These are phyloP conservation scores for Puccinia polysora DNA, from an alignment of 1,284 basidiomycete species.

Conservation along the genomic window DNA sequence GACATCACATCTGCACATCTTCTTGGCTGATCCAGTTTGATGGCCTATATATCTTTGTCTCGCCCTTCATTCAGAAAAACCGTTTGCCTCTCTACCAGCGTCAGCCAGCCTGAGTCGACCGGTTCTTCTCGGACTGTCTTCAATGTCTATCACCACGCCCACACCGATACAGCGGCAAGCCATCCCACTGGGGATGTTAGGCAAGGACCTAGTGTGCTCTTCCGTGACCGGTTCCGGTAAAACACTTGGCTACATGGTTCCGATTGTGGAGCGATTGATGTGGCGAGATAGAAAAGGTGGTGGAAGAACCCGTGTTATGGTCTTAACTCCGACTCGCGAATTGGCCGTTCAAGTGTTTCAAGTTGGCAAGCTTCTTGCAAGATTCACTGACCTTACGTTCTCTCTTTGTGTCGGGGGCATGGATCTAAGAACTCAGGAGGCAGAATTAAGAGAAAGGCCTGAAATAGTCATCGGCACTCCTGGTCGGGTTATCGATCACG, in stretches of 20 bases:
- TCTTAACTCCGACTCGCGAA: constrained; percentile 89
- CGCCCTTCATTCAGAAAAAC: constrained; percentile 25
- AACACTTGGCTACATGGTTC: constrained; percentile 91
- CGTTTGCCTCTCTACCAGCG: constrained; percentile 42
- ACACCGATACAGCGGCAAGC: constrained; percentile 93
- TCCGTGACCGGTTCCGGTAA: constrained; percentile 96
- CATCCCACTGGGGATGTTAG: constrained; percentile 84
- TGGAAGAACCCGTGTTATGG: constrained; percentile 81
- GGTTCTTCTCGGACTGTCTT: constrained; percentile 75
- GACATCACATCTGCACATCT: background rate
- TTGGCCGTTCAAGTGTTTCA: constrained; percentile 90
- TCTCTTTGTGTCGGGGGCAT: constrained; percentile 86
- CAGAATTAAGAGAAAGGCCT: constrained; percentile 73
- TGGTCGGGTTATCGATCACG: constrained; percentile 91
- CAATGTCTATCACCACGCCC: constrained; percentile 74
- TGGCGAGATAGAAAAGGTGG: constrained; percentile 44
- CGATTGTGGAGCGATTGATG: constrained; percentile 77
- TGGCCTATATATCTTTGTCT: background rate
- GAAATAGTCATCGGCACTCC: constrained; percentile 93
- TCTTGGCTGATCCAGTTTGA: no score
- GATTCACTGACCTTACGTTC: constrained; percentile 81
- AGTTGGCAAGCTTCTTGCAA: constrained; percentile 76
- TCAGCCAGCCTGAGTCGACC: constrained; percentile 73
- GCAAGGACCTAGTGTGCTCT: constrained; percentile 89
- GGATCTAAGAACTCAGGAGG: constrained; percentile 84